A percentile compares a stretch with the other conserved stretches of the same genome.
Conservation (phyloP, 225 moss, liverwort and hornwort genomes). For the Anthoceros angustus region DNA sequence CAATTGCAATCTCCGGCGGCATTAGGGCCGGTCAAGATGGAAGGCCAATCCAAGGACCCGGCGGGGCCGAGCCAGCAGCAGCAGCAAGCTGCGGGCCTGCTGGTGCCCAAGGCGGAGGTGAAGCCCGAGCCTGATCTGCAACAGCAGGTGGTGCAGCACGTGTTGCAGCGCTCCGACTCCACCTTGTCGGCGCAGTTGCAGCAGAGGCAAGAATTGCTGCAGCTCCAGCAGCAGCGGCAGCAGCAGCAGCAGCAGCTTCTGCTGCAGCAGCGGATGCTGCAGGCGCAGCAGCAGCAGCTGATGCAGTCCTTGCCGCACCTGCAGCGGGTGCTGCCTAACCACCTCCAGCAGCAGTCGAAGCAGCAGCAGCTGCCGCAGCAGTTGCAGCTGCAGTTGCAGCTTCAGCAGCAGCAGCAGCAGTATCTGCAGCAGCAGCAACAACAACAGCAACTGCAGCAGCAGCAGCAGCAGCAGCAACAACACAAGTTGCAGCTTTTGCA, state of each 20-base stretch:
- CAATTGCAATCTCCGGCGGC: neutral
- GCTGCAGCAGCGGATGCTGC: neutral
- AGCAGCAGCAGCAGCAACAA: slow-evolving; percentile 16
- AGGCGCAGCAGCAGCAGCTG: neutral
- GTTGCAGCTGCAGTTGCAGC: slow-evolving; percentile 32
- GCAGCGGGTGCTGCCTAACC: slow-evolving; percentile 11
- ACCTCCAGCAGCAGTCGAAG: slow-evolving; percentile 35
- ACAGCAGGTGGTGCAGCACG: slow-evolving; percentile 29
- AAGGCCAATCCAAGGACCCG: neutral
- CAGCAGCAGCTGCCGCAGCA: slow-evolving; percentile 46
- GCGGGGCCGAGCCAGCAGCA: neutral
- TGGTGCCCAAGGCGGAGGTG: slow-evolving; percentile 42
- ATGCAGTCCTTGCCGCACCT: neutral
- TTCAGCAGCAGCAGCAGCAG: slow-evolving; percentile 45
- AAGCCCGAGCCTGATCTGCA: slow-evolving; percentile 33
- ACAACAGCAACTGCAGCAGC: slow-evolving; percentile 12
- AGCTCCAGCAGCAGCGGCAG: slow-evolving; percentile 31
- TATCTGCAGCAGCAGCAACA: slow-evolving; percentile 29
- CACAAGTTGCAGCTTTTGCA: slow-evolving; percentile 38
- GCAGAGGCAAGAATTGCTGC: slow-evolving; percentile 33
- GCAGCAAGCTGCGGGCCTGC: slow-evolving; percentile 3
- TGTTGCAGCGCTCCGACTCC: slow-evolving; percentile 27
- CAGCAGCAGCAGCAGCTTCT: neutral
- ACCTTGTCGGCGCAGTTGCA: slow-evolving; percentile 35
- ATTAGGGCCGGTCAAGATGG: slow-evolving; percentile 2